These are phyloP conservation scores for Cymbidium sinense DNA, from an alignment of 106 monocot species.

Conservation along the genomic window DNA sequence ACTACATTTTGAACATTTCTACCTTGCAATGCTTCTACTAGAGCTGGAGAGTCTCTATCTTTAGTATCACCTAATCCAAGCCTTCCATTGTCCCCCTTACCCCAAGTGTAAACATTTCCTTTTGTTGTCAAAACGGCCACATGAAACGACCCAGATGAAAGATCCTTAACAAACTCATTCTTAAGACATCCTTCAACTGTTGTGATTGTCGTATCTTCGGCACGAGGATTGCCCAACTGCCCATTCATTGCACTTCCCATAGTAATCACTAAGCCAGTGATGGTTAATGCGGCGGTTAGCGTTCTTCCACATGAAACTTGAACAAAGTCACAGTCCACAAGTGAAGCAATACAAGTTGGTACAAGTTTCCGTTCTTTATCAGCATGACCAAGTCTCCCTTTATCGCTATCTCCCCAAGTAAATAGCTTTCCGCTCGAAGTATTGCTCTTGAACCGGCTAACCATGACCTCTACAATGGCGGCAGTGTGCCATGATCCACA, in stretches of 20 bases:
- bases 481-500: constrained; percentile 69
- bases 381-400: constrained; percentile 45
- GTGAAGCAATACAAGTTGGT: constrained; percentile 48
- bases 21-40: constrained; percentile 57
- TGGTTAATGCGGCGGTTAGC: constrained; percentile 41
- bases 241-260: constrained; percentile 37
- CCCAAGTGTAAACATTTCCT: constrained; percentile 69
- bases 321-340: constrained; percentile 44
- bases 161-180: constrained; percentile 56
- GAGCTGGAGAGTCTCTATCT: constrained; percentile 39
- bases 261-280: constrained; percentile 37
- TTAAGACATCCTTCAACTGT: constrained; percentile 49
- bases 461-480: constrained; percentile 38
- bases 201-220: constrained; percentile 27
- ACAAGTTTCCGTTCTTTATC: constrained; percentile 38
- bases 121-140: constrained; percentile 50
- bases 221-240: constrained; percentile 41
- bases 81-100: constrained; percentile 60
- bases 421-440: constrained; percentile 40
- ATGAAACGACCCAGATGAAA: constrained; percentile 59
- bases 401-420: constrained; percentile 59
- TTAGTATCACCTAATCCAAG: constrained; percentile 57
- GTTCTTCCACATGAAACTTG: constrained; percentile 50
- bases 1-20: constrained; percentile 39
- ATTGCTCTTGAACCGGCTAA: constrained; percentile 26